A percentile compares a stretch with the other conserved stretches of the same genome.
Conservation (phyloP, 306 rosid genomes). For the Luffa acutangula region DNA sequence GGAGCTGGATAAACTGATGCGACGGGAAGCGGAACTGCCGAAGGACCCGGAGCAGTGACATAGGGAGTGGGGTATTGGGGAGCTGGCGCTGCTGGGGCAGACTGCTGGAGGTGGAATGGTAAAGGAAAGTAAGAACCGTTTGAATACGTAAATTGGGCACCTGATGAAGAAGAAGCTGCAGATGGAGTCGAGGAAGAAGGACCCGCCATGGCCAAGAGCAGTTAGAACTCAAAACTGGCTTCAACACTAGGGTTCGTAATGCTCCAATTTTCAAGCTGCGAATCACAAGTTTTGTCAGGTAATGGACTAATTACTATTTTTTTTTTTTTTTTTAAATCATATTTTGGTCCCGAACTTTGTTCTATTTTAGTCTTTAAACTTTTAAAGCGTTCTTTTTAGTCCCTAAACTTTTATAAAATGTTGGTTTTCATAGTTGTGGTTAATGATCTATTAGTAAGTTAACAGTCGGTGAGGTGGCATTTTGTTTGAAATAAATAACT, state of each 20-base stretch:
- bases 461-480: too few species aligned
- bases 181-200: constrained; percentile 29
- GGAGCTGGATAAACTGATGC: constrained; percentile 36
- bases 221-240: background rate
- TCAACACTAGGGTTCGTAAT: background rate
- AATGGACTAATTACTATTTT: too few species aligned
- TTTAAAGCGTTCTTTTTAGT: too few species aligned
- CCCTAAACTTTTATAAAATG: too few species aligned
- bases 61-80: constrained; percentile 46
- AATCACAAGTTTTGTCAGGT: background rate
- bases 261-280: background rate
- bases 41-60: constrained; percentile 19
- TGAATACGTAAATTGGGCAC: constrained; percentile 48
- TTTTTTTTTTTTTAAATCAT: too few species aligned
- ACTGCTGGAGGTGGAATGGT: constrained; percentile 79
- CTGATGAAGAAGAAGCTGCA: constrained; percentile 19
- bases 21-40: constrained; percentile 16
- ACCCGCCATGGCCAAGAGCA: constrained; percentile 32
- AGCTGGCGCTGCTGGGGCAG: constrained; percentile 22
- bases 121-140: constrained; percentile 55
- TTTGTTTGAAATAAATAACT: too few species aligned
- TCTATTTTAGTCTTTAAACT: too few species aligned
- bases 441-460: too few species aligned
- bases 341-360: too few species aligned
- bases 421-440: too few species aligned